Base-by-base conservation (phyloP, 1,284 basidiomycete genomes). In the Phellinidium pouzarii region DNA sequence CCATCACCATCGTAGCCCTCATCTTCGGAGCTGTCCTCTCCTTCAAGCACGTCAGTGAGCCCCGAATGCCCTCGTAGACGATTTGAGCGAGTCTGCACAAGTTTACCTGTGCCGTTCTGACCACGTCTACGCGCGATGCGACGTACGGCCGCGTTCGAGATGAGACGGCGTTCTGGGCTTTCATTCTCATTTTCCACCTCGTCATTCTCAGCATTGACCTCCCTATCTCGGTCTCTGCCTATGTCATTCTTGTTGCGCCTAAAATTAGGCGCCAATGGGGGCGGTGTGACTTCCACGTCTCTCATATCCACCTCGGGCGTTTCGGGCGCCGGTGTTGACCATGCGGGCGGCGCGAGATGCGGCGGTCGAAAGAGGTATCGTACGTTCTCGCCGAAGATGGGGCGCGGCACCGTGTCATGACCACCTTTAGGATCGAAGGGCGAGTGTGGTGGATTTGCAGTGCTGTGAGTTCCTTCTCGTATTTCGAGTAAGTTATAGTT, bases 121-220 rank as follows among this genome's bases (percentile, higher is more conserved):
- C 20, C 29, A 22, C 68, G 58, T 64, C 64, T 22, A 44, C 64
- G 81, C 64, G 76, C 84, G 29, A 90, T 80, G 56, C 89, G 75
- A 59, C 77, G 74, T 55, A 90, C 65, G 6, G 75, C 89, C n/a
- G 87, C 88, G 2, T 74, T 69, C 6, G 87, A 84, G 48, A 87
- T 69, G 9, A 68, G 65, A 38, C 69, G 63, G 31, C 59, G 63
- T 7, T 68, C 70, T 20, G 68, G 67, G 49, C 73, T 71, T 27
- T 65, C 65, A 55, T 71, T 68, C 5, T 53, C 52, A 38, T 58
- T 54, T 26, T 72, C 71, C 11, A 69, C 66, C 50, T 88, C 87
- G 9, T 48, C 12, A 19, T 23, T 42, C 3, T 20, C 49, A 17
- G 17, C 19, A 12, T 47, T 27, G 22, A 50, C 53, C 34, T 25